These are phyloP conservation scores for Nicotiana benthamiana DNA, from an alignment of 257 asterid genomes.

Conservation along the genomic window DNA sequence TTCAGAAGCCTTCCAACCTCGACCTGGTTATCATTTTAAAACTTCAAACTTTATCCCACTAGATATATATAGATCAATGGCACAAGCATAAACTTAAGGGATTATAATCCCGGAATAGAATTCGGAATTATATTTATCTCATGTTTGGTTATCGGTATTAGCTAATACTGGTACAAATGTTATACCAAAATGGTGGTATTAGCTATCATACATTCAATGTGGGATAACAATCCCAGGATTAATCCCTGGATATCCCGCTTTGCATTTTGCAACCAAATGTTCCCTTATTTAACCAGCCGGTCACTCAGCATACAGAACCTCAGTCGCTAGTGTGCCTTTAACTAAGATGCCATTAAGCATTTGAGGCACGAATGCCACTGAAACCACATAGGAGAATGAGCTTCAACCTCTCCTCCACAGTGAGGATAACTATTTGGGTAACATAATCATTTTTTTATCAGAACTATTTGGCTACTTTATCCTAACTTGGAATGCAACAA, in stretches of 20 bases:
- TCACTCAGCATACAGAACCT: neutral
- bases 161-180: no score
- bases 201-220: no score
- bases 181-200: no score
- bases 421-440: neutral
- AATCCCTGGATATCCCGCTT: no score
- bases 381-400: neutral
- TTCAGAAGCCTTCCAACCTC: conserved; percentile 95
- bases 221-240: no score
- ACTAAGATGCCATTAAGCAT: neutral
- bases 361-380: neutral
- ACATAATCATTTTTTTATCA: neutral
- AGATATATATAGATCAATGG: neutral
- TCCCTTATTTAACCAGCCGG: neutral
- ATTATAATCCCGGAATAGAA: no score
- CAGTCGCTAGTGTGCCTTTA: neutral
- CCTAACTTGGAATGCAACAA: neutral
- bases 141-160: no score
- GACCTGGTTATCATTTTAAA: conserved; percentile 36
- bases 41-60: neutral
- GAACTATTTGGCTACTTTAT: neutral
- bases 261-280: no score
- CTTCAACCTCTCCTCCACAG: neutral
- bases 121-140: no score
- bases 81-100: neutral